Evolutionary conservation across 345 rosid genomes (phyloP), one percentile per base, ranked within the genome.

Genomic region (Noccaea caerulescens): DNA sequence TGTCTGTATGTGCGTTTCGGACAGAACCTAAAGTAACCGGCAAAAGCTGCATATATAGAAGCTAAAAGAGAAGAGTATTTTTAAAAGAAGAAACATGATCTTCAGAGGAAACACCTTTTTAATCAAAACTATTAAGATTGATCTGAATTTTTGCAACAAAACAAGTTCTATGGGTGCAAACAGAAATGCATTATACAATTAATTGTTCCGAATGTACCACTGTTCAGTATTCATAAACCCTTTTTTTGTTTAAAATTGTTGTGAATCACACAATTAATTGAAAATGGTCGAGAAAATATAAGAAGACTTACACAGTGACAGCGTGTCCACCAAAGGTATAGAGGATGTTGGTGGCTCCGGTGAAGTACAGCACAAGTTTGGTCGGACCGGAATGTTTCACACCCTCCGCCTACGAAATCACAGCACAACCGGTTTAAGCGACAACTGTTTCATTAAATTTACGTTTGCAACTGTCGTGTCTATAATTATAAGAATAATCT

Each of bases 261-360:
- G 16, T 11, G n/a, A 37, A 37, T 37, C 12, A 56, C n/a, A 33
- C n/a, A 55, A 30, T 16, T 4, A 13, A 27, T 27, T 53, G 14
- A 58, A n/a, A 45, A 27, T 11, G 11, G 6, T 38, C 10, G 41
- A 18, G 8, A 20, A 55, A 0, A 49, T 27, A 66, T 27, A 66
- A 41, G 69, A 67, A 45, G 46, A 72, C 94, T 83, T 82, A 93
- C 98, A 93, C 98, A 11, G 98, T 93, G 71, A 93, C 98, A 30
- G 98, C 98, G 61, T 93, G 98, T 25, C 98, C 98, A 37, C 98
- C 98, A n/a, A 91, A 93, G 18, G 98, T 93, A 80, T 93, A 93
- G 61, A 93, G 90, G 10, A 93, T 86, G 79, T 93, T 93, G 83
- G 98, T 93, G 71, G 98, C 98, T 72, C 98, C 98, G 77, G 98